These are phyloP conservation scores for Drosera capensis DNA, from an alignment of 148 eudicot genomes.

Conservation along the genomic window DNA sequence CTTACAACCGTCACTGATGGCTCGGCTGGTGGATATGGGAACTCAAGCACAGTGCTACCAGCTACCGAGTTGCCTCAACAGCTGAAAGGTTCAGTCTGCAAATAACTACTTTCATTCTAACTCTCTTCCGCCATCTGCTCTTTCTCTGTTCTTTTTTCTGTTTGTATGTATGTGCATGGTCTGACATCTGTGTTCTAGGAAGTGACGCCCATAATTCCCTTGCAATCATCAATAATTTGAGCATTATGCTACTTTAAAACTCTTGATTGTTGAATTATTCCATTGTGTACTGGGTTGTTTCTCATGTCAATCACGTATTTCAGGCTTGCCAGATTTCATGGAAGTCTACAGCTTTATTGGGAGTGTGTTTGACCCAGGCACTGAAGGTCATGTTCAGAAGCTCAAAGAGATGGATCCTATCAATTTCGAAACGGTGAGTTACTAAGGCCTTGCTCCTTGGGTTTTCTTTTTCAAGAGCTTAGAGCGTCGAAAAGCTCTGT, in stretches of 20 bases:
- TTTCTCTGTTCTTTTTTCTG: too few relatives aligned
- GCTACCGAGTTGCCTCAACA: slow-evolving; percentile 30
- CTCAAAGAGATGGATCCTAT: slow-evolving; percentile 97
- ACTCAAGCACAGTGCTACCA: slow-evolving; percentile 28
- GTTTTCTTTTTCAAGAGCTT: neutral
- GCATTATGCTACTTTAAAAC: too few relatives aligned
- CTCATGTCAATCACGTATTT: neutral
- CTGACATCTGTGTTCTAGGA: too few relatives aligned
- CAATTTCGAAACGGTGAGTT: slow-evolving; percentile 74
- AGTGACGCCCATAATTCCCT: too few relatives aligned
- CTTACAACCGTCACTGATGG: slow-evolving; percentile 18
- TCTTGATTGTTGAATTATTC: neutral
- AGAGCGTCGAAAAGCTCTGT: neutral
- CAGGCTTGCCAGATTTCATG: slow-evolving; percentile 72
- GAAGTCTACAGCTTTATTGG: slow-evolving; percentile 86
- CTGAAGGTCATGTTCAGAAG: slow-evolving; percentile 53
- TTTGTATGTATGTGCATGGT: too few relatives aligned
- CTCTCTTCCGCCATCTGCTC: too few relatives aligned
- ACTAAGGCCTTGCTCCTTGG: too few relatives aligned
- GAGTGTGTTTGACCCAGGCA: slow-evolving; percentile 76
- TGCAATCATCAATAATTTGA: too few relatives aligned
- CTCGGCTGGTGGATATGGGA: slow-evolving; percentile 25
- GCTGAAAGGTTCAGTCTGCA: slow-evolving; percentile 37
- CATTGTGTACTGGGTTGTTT: neutral
- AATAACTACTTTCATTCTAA: too few relatives aligned